A percentile compares a stretch with the other conserved stretches of the same genome.
These are phyloP conservation scores for Monosporozyma aerobia DNA, from an alignment of 805 yeast species.

Conservation along the genomic window DNA sequence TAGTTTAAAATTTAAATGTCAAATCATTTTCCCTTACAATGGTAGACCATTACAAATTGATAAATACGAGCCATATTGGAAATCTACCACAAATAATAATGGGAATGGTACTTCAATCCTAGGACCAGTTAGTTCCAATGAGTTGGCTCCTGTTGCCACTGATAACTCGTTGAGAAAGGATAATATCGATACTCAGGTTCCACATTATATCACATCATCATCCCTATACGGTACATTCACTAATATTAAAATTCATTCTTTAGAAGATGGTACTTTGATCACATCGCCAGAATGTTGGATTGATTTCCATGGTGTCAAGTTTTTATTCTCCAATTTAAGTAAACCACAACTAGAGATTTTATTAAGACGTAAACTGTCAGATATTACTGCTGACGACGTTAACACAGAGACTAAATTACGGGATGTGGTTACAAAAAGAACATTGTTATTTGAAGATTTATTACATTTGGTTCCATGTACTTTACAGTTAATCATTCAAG, in stretches of 20 bases:
- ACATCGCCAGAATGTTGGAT: constrained; percentile 63
- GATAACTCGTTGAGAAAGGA: not conserved
- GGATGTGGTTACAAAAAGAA: constrained; percentile 30
- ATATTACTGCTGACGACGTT: constrained; percentile 14
- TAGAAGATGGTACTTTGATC: constrained; percentile 79
- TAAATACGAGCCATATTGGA: constrained; percentile 87
- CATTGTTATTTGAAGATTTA: constrained; percentile 52
- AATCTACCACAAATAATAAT: constrained; percentile 58
- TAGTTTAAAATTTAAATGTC: constrained; percentile 63
- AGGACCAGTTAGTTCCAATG: not conserved
- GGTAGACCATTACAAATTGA: constrained; percentile 81
- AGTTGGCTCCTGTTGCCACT: not conserved
- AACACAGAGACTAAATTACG: constrained; percentile 21
- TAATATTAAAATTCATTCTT: constrained; percentile 56
- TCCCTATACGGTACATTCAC: constrained; percentile 77
- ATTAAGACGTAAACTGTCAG: constrained; percentile 21
- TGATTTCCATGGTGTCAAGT: constrained; percentile 40
- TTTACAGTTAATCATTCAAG: constrained; percentile 64
- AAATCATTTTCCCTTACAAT: constrained; percentile 79
- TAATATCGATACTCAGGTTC: not conserved
- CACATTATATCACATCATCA: constrained; percentile 71
- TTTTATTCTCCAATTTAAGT: constrained; percentile 53
- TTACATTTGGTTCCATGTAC: constrained; percentile 46
- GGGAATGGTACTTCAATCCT: constrained; percentile 2
- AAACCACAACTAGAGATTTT: constrained; percentile 27